Base-by-base conservation (phyloP, 2,329 filamentous ascomycete species). In the Cryphonectria carpinicola region DNA sequence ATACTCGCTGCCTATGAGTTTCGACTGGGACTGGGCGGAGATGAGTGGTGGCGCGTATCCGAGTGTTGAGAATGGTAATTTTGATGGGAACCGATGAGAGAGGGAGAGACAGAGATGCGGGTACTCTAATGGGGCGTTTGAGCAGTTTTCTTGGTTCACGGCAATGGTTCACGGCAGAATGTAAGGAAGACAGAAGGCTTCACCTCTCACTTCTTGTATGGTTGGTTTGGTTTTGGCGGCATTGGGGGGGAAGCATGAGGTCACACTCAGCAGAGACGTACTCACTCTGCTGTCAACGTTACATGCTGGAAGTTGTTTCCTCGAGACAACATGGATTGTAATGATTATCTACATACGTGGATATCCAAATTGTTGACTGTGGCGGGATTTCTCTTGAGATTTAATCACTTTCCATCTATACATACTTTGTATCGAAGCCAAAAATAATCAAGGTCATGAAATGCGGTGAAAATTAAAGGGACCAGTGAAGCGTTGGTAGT, bases 1-100 rank as follows among this genome's bases (percentile, higher is more conserved):
- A 37, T 99, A 96, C 90, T 92, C 95, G 79, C 91, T 98, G 88
- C 95, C 95, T 1, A 97, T 97, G 91, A 97, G 93, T 3, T 86
- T 98, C 32, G 95, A 98, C 78, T 98, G 95, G 94, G 94, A 88
- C 77, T 91, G 88, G 87, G 88, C 88, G 1, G 89, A 90, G 79
- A 89, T 91, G 84, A 90, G 87, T 43, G 88, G 88, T n/a, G 89
- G 88, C 13, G 84, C 85, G 2, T 90, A 90, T 75, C 88, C 89
- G 14, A 86, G 86, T 37, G 89, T 90, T 56, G 89, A 91, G 76
- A 91, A 90, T 73, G 88, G 88, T 7, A 86, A 84, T 71, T 86
- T 85, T 76, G 81, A 80, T 25, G 71, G 52, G 17, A 66, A 28
- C 35, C 62, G 41, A 37, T 72, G 64, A 70, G n/a, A 25, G 22